Conservation (phyloP, 805 yeast genomes). For the Candida jianshihensis region DNA sequence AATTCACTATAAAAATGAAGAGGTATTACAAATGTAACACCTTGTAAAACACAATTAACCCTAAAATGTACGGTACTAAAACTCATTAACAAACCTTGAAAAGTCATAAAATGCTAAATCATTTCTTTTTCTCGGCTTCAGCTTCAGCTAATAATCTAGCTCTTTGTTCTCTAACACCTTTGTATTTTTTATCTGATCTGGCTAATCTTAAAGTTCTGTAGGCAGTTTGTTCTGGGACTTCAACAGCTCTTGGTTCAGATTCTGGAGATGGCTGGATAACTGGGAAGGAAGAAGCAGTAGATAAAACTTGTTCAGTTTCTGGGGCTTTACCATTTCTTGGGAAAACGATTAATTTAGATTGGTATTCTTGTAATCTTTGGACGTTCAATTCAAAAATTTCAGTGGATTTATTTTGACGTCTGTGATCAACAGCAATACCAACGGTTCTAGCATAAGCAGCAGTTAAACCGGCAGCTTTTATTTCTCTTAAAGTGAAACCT, state of each 20-base stretch:
- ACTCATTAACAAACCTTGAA: constrained; percentile 1
- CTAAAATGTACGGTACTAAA: constrained; percentile 2
- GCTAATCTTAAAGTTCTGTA: constrained; percentile 94
- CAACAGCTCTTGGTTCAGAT: constrained; percentile 81
- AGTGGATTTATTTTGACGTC: constrained; percentile 97
- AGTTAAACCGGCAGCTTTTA: constrained; percentile 94
- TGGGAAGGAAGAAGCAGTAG: constrained; percentile 84
- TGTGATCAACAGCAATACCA: constrained; percentile 99
- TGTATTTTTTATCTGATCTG: constrained; percentile 87
- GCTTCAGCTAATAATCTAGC: constrained; percentile 97
- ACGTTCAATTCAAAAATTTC: constrained; percentile 94
- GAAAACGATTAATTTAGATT: constrained; percentile 91
- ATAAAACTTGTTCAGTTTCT: constrained; percentile 71
- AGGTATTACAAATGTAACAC: not conserved
- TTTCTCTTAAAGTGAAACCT: constrained; percentile 97
- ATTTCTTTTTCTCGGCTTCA: constrained; percentile 99
- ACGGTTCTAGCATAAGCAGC: constrained; percentile 95
- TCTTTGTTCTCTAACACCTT: constrained; percentile 97
- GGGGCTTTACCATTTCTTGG: constrained; percentile 84
- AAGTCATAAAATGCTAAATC: constrained; percentile 26
- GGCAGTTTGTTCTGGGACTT: constrained; percentile 63
- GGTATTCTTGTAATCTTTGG: constrained; percentile 93
- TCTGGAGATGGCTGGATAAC: constrained; percentile 72
- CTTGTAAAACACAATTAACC: not conserved
- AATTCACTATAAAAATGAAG: not conserved